phyloP scores from a whole-genome alignment of 495 filamentous ascomycete genomes.

The Aspergillus bertholletiae region DNA sequence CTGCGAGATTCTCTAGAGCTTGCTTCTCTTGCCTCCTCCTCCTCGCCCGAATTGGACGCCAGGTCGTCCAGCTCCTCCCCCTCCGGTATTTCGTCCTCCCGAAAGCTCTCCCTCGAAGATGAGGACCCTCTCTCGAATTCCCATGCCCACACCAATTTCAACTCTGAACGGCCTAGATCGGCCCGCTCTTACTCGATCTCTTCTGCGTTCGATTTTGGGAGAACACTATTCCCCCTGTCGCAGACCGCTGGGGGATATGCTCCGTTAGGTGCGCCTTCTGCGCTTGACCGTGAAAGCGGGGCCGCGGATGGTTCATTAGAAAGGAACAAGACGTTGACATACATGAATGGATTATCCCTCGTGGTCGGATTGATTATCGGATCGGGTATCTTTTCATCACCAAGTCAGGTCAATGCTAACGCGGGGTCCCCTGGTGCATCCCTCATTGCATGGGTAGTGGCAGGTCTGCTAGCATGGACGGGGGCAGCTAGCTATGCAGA shows the following conservation, averaged over 20 bases:
- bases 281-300: conserved; percentile 42
- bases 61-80: conserved; percentile 67
- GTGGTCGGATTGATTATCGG: conserved; percentile 93
- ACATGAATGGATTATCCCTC: conserved; percentile 85
- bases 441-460: conserved; percentile 84
- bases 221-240: conserved; percentile 89
- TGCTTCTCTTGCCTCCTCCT: conserved; percentile 89
- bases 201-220: conserved; percentile 90
- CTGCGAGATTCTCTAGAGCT: conserved; percentile 94
- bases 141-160: conserved; percentile 43
- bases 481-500: conserved; percentile 96
- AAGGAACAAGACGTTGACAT: conserved; percentile 92
- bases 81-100: conserved; percentile 84
- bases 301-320: conserved; percentile 65
- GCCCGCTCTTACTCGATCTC: conserved; percentile 80
- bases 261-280: conserved; percentile 69
- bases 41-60: conserved; percentile 47
- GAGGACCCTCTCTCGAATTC: conserved; percentile 71
- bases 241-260: conserved; percentile 79
- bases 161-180: conserved; percentile 45
- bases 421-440: conserved; percentile 90
- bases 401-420: conserved; percentile 89
- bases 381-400: conserved; percentile 95
- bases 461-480: conserved; percentile 91
- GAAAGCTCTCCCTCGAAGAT: conserved; percentile 82